phyloP scores from a whole-genome alignment of 805 yeast species.

The Saccharomycopsis selenospora region DNA sequence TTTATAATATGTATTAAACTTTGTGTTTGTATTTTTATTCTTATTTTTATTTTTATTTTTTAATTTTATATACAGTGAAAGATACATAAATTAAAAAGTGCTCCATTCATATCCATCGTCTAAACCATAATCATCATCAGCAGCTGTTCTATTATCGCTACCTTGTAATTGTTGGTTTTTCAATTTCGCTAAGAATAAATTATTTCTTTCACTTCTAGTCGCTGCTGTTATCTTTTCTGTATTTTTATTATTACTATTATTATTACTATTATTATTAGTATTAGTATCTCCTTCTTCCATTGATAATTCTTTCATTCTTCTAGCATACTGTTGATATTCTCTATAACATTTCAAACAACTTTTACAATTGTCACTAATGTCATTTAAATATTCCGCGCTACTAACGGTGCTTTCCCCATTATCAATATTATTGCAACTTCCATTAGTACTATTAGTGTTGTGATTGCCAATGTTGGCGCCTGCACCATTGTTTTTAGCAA shows the following conservation, averaged over 20 bases:
- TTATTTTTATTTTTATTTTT: too few species aligned
- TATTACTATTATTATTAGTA: not conserved
- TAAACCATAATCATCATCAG: conserved; percentile 8
- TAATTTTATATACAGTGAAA: too few species aligned
- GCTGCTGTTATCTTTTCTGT: conserved; percentile 6
- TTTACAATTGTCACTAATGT: not conserved
- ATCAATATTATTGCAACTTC: not conserved
- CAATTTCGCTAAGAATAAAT: conserved; percentile 2
- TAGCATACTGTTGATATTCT: not conserved
- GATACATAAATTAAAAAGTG: conserved; percentile 15
- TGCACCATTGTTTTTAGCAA: conserved; percentile 2
- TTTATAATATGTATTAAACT: too few species aligned
- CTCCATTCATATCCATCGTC: conserved; percentile 20
- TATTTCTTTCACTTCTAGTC: conserved; percentile 2
- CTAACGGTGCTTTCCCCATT: not conserved
- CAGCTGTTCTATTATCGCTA: not conserved
- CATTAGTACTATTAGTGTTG: not conserved
- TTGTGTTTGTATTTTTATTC: too few species aligned
- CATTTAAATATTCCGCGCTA: conserved; percentile 1
- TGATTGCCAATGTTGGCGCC: conserved; percentile 1
- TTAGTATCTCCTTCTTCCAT: not conserved
- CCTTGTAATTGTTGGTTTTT: not conserved
- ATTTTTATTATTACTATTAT: not conserved
- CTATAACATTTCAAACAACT: not conserved
- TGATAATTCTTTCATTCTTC: not conserved